phyloP scores from a whole-genome alignment of 1,284 basidiomycete species.

The Jaminaea rosea region DNA sequence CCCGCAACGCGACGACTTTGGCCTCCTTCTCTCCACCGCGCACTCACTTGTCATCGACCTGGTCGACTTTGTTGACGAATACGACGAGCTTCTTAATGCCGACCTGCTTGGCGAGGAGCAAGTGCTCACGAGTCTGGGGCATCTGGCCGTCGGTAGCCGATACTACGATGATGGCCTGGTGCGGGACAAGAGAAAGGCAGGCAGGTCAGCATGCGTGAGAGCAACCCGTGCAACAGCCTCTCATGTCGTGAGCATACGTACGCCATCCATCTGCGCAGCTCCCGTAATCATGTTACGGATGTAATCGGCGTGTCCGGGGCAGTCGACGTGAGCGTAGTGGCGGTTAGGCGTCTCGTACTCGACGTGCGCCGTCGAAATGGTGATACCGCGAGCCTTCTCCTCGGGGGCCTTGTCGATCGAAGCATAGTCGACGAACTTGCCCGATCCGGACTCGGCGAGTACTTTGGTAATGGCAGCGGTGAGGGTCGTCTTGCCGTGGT shows the following conservation, averaged over 20 bases:
- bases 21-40: too few relatives aligned
- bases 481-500: slow-evolving; percentile 68
- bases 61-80: slow-evolving; percentile 99
- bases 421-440: slow-evolving; percentile 92
- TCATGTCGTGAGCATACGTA: too few relatives aligned
- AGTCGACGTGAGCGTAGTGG: slow-evolving; percentile 99
- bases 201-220: too few relatives aligned
- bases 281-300: slow-evolving; percentile 93
- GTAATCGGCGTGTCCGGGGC: slow-evolving; percentile 59
- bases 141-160: slow-evolving; percentile 99
- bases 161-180: slow-evolving; percentile 62
- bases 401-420: slow-evolving; percentile 99
- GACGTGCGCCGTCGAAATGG: slow-evolving; percentile 79
- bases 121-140: slow-evolving; percentile 98
- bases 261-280: slow-evolving; percentile 88
- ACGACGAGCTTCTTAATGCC: slow-evolving; percentile 97
- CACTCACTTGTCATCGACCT: slow-evolving; percentile 89
- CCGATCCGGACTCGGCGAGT: slow-evolving; percentile 63
- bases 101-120: slow-evolving; percentile 93
- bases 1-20: too few relatives aligned
- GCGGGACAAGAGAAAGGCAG: too few relatives aligned
- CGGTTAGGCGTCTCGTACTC: slow-evolving; percentile 85
- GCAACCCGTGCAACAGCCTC: too few relatives aligned
- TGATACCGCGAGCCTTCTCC: slow-evolving; percentile 99
- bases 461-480: slow-evolving; percentile 98